Evolutionary conservation across 148 eudicot species (phyloP).

Genomic region (Vaccinium corymbosum): DNA sequence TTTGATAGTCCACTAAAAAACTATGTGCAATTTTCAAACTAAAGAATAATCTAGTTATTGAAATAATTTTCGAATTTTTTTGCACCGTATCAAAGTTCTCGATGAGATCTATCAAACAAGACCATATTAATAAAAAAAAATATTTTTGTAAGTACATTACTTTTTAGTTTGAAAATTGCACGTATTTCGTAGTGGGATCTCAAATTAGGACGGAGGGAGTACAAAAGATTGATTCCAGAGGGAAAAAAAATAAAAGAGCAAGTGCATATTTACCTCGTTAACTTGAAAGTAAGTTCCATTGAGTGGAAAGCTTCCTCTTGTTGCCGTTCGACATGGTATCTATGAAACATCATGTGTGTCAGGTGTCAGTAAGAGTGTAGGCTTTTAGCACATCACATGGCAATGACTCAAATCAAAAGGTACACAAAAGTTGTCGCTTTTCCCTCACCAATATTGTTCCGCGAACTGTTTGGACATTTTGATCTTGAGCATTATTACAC

Average conservation of each 20-base stretch:
- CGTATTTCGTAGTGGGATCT: too few species aligned
- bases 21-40: too few species aligned
- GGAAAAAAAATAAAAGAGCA: not conserved
- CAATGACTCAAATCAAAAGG: not conserved
- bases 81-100: too few species aligned
- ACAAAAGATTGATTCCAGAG: not conserved
- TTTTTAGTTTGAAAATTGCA: too few species aligned
- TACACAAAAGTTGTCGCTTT: not conserved
- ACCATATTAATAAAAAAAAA: too few species aligned
- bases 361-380: constrained; percentile 23
- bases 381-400: constrained; percentile 9
- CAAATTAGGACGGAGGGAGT: not conserved
- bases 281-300: constrained; percentile 97
- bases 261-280: constrained; percentile 54
- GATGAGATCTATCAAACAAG: too few species aligned
- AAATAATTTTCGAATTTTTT: too few species aligned
- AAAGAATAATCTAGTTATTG: too few species aligned
- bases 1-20: too few species aligned
- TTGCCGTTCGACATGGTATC: constrained; percentile 96
- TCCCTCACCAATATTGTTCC: constrained; percentile 86
- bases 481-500: constrained; percentile 76
- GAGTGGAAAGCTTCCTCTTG: constrained; percentile 95
- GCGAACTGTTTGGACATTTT: constrained; percentile 62
- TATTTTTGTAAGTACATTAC: too few species aligned
- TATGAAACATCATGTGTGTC: constrained; percentile 29